phyloP scores from a whole-genome alignment of 495 filamentous ascomycete species.

The Aspergillus cavernicola region DNA sequence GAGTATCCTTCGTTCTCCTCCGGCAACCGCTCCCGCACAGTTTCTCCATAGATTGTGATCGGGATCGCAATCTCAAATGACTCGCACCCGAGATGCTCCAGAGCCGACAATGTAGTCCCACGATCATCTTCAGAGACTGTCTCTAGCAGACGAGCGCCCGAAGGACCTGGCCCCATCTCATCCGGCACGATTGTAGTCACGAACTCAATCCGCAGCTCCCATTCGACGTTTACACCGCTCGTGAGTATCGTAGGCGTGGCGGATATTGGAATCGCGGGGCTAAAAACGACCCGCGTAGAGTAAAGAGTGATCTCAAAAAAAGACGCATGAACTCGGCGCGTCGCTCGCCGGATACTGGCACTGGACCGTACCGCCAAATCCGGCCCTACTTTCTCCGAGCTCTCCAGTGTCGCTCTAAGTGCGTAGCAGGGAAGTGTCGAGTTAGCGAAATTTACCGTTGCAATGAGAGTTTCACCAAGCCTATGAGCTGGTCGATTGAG shows the following conservation, averaged over 20 bases:
- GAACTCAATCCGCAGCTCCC: constrained; percentile 87
- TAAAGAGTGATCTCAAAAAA: constrained; percentile 78
- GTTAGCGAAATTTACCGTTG: constrained; percentile 74
- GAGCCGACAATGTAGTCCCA: constrained; percentile 64
- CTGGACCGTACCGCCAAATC: constrained; percentile 78
- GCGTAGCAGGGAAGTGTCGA: constrained; percentile 76
- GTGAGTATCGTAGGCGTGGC: constrained; percentile 90
- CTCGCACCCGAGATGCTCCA: constrained; percentile 75
- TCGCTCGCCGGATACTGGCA: constrained; percentile 79
- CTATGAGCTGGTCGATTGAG: constrained; percentile 88
- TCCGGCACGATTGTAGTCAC: constrained; percentile 56
- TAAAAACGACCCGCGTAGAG: constrained; percentile 72
- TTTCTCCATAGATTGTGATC: constrained; percentile 76
- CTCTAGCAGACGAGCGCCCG: constrained; percentile 45
- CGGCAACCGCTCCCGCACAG: constrained; percentile 38
- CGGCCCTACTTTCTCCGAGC: constrained; percentile 71
- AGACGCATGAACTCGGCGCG: constrained; percentile 71
- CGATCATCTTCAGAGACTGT: constrained; percentile 66
- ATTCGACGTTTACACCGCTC: constrained; percentile 76
- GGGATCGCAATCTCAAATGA: constrained; percentile 88
- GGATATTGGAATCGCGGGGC: constrained; percentile 69
- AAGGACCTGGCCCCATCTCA: constrained; percentile 28
- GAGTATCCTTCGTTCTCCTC: constrained; percentile 47
- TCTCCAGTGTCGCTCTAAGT: constrained; percentile 71
- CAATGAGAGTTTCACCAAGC: constrained; percentile 79